These are phyloP conservation scores for Closterium sp. DNA, from an alignment of 139 green algal genomes.

Conservation along the genomic window DNA sequence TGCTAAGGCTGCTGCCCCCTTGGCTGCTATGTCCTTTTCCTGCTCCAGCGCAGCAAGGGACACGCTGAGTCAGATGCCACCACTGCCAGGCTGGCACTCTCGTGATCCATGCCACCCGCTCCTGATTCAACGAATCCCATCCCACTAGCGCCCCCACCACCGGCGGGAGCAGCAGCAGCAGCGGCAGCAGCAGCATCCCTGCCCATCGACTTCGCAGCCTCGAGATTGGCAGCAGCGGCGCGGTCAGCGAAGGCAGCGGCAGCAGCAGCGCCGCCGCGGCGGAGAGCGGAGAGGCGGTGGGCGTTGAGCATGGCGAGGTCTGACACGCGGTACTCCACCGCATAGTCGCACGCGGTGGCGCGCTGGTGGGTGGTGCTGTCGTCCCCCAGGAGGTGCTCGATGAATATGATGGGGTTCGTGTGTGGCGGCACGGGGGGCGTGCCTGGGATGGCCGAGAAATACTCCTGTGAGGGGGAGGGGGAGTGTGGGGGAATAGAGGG, in stretches of 20 bases:
- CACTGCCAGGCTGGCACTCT: not conserved
- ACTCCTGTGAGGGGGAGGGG: conserved; percentile 1
- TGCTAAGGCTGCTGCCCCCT: not conserved
- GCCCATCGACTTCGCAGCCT: not conserved
- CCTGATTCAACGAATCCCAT: not conserved
- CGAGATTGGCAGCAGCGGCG: not conserved
- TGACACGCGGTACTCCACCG: conserved; percentile 31
- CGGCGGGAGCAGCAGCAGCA: not conserved
- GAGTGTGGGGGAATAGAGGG: not conserved
- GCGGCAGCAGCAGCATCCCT: not conserved
- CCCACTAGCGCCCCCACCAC: not conserved
- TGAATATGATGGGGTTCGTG: conserved; percentile 14
- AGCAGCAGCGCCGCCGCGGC: not conserved
- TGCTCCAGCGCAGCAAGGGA: not conserved
- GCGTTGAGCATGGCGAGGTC: not conserved
- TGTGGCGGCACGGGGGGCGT: not conserved
- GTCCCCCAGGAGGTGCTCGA: conserved; percentile 14
- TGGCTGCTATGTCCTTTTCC: not conserved
- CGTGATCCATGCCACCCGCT: not conserved
- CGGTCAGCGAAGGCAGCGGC: not conserved
- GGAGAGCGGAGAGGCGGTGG: not conserved
- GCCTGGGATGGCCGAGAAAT: conserved; percentile 24
- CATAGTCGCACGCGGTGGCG: conserved; percentile 5
- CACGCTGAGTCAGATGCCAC: not conserved
- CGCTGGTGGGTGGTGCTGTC: not conserved